These are phyloP conservation scores for Phaffia tasmanica DNA, from an alignment of 768 basidiomycete genomes.

Conservation along the genomic window DNA sequence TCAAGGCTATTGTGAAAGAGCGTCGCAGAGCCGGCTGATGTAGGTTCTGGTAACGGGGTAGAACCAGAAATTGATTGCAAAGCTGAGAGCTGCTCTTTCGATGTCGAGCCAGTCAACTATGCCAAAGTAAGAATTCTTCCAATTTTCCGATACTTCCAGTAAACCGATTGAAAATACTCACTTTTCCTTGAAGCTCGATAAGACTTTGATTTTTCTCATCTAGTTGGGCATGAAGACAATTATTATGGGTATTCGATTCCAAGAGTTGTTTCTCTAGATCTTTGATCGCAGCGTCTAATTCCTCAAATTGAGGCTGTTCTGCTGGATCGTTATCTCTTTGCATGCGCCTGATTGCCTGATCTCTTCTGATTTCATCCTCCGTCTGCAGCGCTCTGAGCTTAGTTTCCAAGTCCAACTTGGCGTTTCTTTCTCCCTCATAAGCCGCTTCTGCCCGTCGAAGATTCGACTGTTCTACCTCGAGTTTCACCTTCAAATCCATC, in stretches of 20 bases:
- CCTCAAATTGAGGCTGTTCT: background rate
- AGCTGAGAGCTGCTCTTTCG: background rate
- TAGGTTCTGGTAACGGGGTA: background rate
- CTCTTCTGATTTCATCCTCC: conserved; percentile 40
- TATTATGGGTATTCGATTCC: background rate
- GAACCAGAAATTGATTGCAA: background rate
- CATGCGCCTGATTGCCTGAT: conserved; percentile 11
- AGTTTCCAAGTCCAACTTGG: conserved; percentile 40
- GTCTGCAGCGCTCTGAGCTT: conserved; percentile 43
- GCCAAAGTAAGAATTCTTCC: background rate
- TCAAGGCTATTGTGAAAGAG: background rate
- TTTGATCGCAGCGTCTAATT: background rate
- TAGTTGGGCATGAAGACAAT: background rate
- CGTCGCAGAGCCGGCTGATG: background rate
- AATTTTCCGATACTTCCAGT: background rate
- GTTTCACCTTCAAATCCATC: conserved; percentile 11
- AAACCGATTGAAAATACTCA: background rate
- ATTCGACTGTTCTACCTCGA: conserved; percentile 17
- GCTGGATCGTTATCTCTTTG: background rate
- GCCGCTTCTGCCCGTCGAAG: background rate
- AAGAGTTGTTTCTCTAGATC: background rate
- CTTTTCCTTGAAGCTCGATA: background rate
- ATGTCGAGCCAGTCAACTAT: background rate
- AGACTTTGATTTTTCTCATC: background rate
- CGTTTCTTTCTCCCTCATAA: conserved; percentile 24